Conservation (phyloP, 768 basidiomycete species). For the Cubamyces sp. region DNA sequence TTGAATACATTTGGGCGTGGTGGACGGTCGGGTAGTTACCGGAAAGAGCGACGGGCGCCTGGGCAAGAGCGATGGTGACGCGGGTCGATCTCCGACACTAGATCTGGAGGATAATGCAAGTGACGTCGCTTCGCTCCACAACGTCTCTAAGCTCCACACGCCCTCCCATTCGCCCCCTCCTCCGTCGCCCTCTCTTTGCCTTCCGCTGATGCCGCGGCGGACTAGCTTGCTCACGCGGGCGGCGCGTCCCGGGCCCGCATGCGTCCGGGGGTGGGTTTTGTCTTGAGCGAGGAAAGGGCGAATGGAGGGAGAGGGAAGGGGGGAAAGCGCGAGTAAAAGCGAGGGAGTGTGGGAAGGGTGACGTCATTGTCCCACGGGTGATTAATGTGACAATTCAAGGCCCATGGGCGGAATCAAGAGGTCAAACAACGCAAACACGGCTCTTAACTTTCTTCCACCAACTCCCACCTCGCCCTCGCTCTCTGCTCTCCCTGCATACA, state of each 20-base stretch:
- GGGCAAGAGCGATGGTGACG: conserved; percentile 3
- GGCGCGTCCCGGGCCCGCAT: neutral
- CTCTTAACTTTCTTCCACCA: conserved; percentile 26
- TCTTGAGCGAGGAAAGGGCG: neutral
- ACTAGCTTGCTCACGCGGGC: no score
- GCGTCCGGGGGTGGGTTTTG: neutral
- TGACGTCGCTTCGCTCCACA: conserved; percentile 25
- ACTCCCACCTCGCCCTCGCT: conserved; percentile 18
- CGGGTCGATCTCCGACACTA: conserved; percentile 19
- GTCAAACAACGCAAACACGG: conserved; percentile 13
- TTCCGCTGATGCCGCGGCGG: neutral
- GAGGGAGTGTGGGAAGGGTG: conserved; percentile 14
- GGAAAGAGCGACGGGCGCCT: conserved; percentile 5
- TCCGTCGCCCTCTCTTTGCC: neutral
- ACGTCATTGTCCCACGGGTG: conserved; percentile 26
- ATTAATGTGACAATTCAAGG: conserved; percentile 26
- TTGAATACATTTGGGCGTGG: neutral
- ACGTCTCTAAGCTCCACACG: conserved; percentile 23
- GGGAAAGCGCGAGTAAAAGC: neutral
- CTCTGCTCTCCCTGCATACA: conserved; percentile 4
- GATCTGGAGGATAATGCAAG: conserved; percentile 19
- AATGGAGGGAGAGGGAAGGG: neutral
- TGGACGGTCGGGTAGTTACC: neutral
- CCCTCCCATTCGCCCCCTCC: neutral
- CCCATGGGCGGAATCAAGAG: conserved; percentile 12